These are phyloP conservation scores for Phytophthora idaei DNA, from an alignment of 352 stramenopile species.

Conservation along the genomic window DNA sequence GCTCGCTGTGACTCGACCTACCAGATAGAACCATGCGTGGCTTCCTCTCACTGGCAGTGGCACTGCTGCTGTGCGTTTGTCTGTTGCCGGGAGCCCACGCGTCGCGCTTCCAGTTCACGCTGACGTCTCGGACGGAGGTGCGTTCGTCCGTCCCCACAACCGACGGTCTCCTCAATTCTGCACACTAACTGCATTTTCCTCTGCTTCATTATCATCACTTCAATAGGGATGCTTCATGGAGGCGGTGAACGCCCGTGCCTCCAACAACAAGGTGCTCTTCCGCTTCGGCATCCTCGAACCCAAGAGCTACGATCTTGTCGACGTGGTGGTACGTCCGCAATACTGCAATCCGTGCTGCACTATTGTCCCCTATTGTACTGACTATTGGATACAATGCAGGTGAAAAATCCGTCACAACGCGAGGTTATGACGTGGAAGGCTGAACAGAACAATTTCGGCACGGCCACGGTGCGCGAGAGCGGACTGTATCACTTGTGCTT, in stretches of 20 bases:
- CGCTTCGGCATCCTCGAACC: constrained; percentile 65
- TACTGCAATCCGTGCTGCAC: neutral
- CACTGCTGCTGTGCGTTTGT: constrained; percentile 24
- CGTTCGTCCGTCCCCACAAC: neutral
- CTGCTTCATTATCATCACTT: neutral
- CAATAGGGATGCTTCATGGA: constrained; percentile 65
- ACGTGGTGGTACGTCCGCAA: constrained; percentile 46
- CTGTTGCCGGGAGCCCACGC: constrained; percentile 20
- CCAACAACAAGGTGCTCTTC: constrained; percentile 67
- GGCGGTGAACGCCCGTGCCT: constrained; percentile 56
- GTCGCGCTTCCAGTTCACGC: constrained; percentile 58
- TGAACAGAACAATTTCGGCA: constrained; percentile 66
- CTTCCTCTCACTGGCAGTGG: constrained; percentile 20
- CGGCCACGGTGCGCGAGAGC: constrained; percentile 65
- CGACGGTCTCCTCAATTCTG: constrained; percentile 2
- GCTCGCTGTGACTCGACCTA: neutral
- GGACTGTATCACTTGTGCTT: constrained; percentile 86
- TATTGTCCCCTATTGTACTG: constrained; percentile 1
- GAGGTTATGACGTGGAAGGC: constrained; percentile 60
- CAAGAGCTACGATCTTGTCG: constrained; percentile 56
- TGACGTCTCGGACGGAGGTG: constrained; percentile 49
- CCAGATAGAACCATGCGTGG: constrained; percentile 19
- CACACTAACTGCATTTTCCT: neutral
- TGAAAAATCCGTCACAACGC: constrained; percentile 61
- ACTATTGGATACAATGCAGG: constrained; percentile 22